Evolutionary conservation across 1,139 yeast genomes (phyloP), one percentile per base, ranked within the genome.

Genomic region (Geotrichum aggregatum): DNA sequence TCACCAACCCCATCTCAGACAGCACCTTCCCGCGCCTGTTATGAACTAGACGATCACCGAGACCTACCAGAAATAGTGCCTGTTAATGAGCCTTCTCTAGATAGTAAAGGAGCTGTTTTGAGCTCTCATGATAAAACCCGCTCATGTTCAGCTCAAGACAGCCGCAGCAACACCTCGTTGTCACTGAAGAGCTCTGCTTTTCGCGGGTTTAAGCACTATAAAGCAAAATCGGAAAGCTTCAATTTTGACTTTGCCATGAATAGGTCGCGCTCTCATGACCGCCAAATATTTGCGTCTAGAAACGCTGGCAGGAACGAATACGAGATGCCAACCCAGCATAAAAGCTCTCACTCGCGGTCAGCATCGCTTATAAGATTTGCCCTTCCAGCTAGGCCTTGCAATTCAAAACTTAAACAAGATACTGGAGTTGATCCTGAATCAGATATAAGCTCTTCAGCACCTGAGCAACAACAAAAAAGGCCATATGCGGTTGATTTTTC

Each of bases 361-460:
- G 16, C 24, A 4, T 43, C 38, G 21, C 8, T 42, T 26, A 16
- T n/a, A 5, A 40, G 8, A 26, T 33, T 33, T 19, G 38, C 47
- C 8, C 28, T 43, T 10, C 47, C 47, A 4, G 13, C n/a, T 19
- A 18, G 7, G 18, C 30, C 28, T 55, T 52, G 21, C 61, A 56
- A 16, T 54, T 47, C 11, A 52, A 56, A 11, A 58, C 57, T 1
- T 67, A 70, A 11, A 61, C 63, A n/a, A 58, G 58, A 11, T 62
- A 56, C 67, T 39, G 64, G 60, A 33, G 61, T 84, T 62, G 95
- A 85, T 38, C 87, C 96, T 0, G 97, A 91, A 65, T 97, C 89
- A 66, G 98, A 92, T 76, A 98, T 92, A 44, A 92, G 98, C 75
- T 91, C 91, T 71, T 98, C 98, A 1, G 84, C 88, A 87, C 75